A percentile compares a stretch with the other conserved stretches of the same genome.
These are phyloP conservation scores for Selenicereus undatus DNA, from an alignment of 148 eudicot genomes.

Conservation along the genomic window DNA sequence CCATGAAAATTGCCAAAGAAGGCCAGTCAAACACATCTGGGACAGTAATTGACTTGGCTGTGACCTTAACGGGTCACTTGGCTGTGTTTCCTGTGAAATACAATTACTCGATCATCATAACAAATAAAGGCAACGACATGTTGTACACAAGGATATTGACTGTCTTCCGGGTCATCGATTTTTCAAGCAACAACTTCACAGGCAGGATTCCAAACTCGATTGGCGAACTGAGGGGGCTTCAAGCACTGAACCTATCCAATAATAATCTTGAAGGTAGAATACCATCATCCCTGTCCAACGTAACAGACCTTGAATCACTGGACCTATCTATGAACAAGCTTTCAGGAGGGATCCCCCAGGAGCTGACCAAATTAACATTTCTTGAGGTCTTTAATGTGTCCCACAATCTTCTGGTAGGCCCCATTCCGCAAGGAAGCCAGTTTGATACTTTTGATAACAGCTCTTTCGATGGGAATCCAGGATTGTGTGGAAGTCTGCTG, in stretches of 20 bases:
- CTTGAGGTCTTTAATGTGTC: constrained; percentile 32
- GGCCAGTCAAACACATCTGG: not conserved
- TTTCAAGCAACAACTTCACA: constrained; percentile 32
- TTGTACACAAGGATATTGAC: not conserved
- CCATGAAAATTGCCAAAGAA: constrained; percentile 22
- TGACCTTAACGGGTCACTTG: too few species aligned
- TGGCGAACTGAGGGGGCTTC: constrained; percentile 27
- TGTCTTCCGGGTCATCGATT: constrained; percentile 21
- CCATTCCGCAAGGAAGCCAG: constrained; percentile 30
- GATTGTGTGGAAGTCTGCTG: constrained; percentile 31
- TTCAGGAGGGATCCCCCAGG: constrained; percentile 33
- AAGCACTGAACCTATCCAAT: constrained; percentile 35
- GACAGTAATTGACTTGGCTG: not conserved
- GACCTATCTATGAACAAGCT: constrained; percentile 40
- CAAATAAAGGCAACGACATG: constrained; percentile 23
- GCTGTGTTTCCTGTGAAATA: too few species aligned
- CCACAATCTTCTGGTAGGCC: constrained; percentile 29
- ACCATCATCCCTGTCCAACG: constrained; percentile 20
- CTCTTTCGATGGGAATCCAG: constrained; percentile 28
- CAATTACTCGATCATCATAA: constrained; percentile 8
- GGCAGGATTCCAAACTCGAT: constrained; percentile 32
- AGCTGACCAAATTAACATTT: constrained; percentile 18
- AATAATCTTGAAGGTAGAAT: constrained; percentile 25
- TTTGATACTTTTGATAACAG: constrained; percentile 26
- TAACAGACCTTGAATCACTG: constrained; percentile 23